A percentile compares a stretch with the other conserved stretches of the same genome.
Conservation (phyloP, 176 grass and related monocot genomes). For the Aegilops longissima region DNA sequence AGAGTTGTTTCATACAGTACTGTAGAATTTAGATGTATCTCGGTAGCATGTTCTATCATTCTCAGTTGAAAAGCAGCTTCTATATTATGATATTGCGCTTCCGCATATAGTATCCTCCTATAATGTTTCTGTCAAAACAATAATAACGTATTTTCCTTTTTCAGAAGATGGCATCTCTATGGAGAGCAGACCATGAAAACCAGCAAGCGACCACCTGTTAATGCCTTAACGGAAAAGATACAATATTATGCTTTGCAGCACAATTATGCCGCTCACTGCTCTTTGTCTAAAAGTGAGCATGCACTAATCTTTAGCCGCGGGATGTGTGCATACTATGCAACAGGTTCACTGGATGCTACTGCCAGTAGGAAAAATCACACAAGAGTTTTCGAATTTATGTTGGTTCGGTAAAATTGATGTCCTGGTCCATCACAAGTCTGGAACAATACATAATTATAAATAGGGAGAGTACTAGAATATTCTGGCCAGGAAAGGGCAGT, state of each 20-base stretch:
- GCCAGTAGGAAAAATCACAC: not conserved
- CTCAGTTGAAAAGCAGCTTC: not conserved
- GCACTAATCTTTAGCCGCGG: not conserved
- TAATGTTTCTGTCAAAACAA: not conserved
- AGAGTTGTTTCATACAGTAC: not conserved
- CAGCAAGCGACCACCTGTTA: not conserved
- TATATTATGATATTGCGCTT: not conserved
- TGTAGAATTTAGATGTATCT: conserved; percentile 5
- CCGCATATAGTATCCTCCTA: not conserved
- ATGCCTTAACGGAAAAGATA: not conserved
- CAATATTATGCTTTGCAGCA: conserved; percentile 11
- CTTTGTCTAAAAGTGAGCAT: not conserved
- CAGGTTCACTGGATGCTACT: not conserved
- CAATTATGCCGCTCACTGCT: not conserved
- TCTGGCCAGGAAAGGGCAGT: not conserved
- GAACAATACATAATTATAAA: conserved; percentile 7
- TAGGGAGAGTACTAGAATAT: not conserved
- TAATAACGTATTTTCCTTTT: not conserved
- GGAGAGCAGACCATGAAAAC: not conserved
- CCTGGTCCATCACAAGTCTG: not conserved
- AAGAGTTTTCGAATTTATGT: not conserved
- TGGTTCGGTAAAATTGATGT: not conserved
- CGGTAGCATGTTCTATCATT: not conserved
- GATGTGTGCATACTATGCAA: not conserved
- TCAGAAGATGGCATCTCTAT: not conserved